Base-by-base conservation (phyloP, 306 rosid genomes). In the Coriaria nepalensis region DNA sequence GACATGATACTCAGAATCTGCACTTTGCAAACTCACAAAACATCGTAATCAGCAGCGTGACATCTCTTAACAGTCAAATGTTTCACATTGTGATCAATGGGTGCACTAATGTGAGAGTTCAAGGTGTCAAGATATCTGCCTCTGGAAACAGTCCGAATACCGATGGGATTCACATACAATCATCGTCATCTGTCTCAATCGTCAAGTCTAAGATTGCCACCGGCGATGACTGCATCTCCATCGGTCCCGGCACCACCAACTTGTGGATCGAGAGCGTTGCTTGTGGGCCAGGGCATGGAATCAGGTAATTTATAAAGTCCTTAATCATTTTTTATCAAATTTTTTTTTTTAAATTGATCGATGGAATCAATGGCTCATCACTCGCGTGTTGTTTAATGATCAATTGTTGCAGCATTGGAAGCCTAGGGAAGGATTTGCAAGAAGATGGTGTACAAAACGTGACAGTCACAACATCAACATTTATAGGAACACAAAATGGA, bases 231-330 rank as follows among this genome's bases (percentile, higher is more conserved):
- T 20, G 29, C 29, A 20, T 81, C 60, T 81, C 85, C 4, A 10
- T 81, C 7, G 82, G 85, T 29, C 79, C 81, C 0, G 81, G 87
- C 7, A 51, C 75, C 14, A 40, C 10, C 1, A 55, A 75, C 68
- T 56, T 82, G 73, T 78, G 77, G 77, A 66, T 82, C 10, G 73
- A 78, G 34, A 57, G 63, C 4, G 60, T 76, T 12, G 68, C 67
- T 4, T 80, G 88, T 32, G 80, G 83, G 46, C 88, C 83, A 0
- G 83, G 88, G 33, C 88, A 80, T 36, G 86, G 86, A 45, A 71
- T 78, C 10, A 78, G 86, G 86, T 74, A 52, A 9, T 20, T 20
- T 20, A n/a, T n/a, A n/a, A 20, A 20, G 29, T 20, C 29, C 29
- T 20, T 20, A 20, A 20, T n/a, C 29, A 20, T 1, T 20, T 20